Evolutionary conservation across 140 eudicot genomes (phyloP), one percentile per base, ranked within the genome.

Genomic region (Erigeron philadelphicus): DNA sequence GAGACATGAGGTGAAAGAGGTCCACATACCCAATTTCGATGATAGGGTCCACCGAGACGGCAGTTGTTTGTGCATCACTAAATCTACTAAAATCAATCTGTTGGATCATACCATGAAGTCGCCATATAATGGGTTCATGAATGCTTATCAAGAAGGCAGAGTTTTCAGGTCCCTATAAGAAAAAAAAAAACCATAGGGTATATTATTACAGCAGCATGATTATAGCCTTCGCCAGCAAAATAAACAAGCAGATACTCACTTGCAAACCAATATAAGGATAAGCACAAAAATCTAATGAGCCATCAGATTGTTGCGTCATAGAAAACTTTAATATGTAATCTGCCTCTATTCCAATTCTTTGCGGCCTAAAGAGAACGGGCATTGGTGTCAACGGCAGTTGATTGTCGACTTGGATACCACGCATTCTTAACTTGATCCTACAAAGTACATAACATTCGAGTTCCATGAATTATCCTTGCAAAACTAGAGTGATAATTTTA

Each of bases 91-190:
- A 60, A 78, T 89, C 89, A 61, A 83, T 78, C 61, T 89, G 99
- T 80, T 89, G 95, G 68, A 94, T 61, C 95, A 94, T 86, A 75
- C 90, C 97, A 74, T 94, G 95, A 75, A 94, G 84, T 57, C 99
- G 95, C 99, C 99, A 94, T 52, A 94, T 94, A 17, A 89, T 87
- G 54, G 99, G 99, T 65, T 94, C 99, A 64, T 94, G 99, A 64
- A 94, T 78, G 76, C 90, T 89, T 67, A 94, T 85, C 81, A 89
- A 62, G 72, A 94, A 94, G 25, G 99, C 89, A 15, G 97, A 87
- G 76, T 87, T 87, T 79, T 87, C 97, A 72, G 99, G 99, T 50
- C 95, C 99, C 99, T 94, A 81, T 48, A 16, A 46, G 74, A 56
- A 61, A 40, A 75, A 5, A 57, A 64, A 48, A 53, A 57, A 48